Evolutionary conservation across 1,139 yeast genomes (phyloP).

Genomic region (Saccharomycopsis crataegensis): DNA sequence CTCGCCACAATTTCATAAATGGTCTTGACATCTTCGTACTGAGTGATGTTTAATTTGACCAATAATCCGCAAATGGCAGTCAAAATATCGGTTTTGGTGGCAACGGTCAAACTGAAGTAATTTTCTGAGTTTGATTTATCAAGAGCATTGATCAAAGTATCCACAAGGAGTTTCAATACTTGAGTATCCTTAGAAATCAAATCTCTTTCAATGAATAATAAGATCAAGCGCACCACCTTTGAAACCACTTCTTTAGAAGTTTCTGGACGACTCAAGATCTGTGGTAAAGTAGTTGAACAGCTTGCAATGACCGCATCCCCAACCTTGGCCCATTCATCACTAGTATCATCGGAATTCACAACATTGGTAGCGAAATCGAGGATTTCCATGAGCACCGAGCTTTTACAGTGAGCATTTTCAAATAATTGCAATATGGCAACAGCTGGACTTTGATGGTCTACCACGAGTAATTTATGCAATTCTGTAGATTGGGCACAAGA

Average conservation of each 20-base stretch:
- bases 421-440: constrained; percentile 50
- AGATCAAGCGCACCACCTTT: constrained; percentile 44
- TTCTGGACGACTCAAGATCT: constrained; percentile 35
- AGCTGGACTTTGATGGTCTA: constrained; percentile 50
- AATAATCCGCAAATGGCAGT: constrained; percentile 6
- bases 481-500: constrained; percentile 50
- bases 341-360: constrained; percentile 26
- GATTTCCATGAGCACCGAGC: constrained; percentile 47
- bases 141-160: constrained; percentile 54
- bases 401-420: constrained; percentile 53
- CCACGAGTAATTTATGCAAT: constrained; percentile 46
- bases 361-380: constrained; percentile 7
- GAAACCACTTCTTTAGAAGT: constrained; percentile 44
- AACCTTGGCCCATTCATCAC: constrained; percentile 42
- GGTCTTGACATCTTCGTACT: constrained; percentile 42
- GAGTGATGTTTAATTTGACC: not conserved
- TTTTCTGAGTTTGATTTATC: constrained; percentile 44
- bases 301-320: constrained; percentile 51
- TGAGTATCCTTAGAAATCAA: constrained; percentile 47
- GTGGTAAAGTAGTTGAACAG: constrained; percentile 44
- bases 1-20: constrained; percentile 52
- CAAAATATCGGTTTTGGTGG: constrained; percentile 26
- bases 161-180: constrained; percentile 46
- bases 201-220: constrained; percentile 52
- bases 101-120: constrained; percentile 32